phyloP scores from a whole-genome alignment of 768 basidiomycete genomes.

The Tricholoma bakamatsutake region DNA sequence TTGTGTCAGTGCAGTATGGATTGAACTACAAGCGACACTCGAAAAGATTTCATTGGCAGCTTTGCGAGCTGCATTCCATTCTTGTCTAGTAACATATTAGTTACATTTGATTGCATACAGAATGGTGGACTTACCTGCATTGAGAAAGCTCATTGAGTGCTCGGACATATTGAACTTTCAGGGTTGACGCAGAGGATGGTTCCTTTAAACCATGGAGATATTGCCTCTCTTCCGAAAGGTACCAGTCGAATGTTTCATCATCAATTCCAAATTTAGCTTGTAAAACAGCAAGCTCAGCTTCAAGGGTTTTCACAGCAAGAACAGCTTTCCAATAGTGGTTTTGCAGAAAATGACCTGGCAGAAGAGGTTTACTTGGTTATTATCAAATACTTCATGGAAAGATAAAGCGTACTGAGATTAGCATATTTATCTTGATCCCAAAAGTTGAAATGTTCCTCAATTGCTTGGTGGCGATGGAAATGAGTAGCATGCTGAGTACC shows the following conservation, averaged over 20 bases:
- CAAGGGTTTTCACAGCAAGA: neutral
- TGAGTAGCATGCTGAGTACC: conserved; percentile 6
- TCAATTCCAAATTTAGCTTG: neutral
- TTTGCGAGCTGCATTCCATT: neutral
- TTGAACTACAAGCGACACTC: too few species aligned
- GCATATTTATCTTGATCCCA: too few species aligned
- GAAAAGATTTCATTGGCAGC: too few species aligned
- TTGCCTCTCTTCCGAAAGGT: neutral
- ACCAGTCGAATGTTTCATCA: neutral
- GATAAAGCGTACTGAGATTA: too few species aligned
- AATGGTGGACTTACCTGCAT: too few species aligned
- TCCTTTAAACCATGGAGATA: neutral
- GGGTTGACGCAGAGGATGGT: neutral
- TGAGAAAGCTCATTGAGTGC: neutral
- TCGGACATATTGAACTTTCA: neutral
- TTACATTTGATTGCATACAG: too few species aligned
- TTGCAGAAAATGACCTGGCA: neutral
- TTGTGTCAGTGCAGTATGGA: neutral
- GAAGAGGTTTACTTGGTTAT: neutral
- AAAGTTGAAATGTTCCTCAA: neutral
- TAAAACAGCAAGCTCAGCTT: neutral
- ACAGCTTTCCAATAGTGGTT: too few species aligned
- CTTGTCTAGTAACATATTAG: neutral
- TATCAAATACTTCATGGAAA: too few species aligned
- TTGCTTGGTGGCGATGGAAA: conserved; percentile 2